Conservation (phyloP, 768 basidiomycete species). For the Naganishia antarctica region DNA sequence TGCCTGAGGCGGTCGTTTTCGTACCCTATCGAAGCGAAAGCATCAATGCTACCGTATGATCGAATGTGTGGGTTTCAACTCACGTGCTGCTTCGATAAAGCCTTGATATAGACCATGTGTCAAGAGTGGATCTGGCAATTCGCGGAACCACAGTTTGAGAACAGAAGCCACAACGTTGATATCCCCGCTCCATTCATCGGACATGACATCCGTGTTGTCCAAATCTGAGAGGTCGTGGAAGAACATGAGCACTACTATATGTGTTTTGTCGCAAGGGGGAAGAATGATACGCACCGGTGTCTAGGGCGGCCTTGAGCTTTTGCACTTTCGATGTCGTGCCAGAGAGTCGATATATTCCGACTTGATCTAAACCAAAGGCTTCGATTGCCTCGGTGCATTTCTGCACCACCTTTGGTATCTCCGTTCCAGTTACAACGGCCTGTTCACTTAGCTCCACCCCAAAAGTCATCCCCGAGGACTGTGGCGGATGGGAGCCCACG, state of each 20-base stretch:
- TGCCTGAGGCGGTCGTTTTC: conserved; percentile 93
- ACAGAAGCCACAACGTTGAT: conserved; percentile 95
- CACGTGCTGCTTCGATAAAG: conserved; percentile 92
- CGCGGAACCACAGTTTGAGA: conserved; percentile 91
- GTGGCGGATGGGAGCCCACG: neutral
- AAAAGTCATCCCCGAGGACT: conserved; percentile 59
- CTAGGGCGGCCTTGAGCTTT: conserved; percentile 72
- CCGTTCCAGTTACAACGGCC: conserved; percentile 81
- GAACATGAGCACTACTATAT: neutral
- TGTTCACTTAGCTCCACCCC: conserved; percentile 89
- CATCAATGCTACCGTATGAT: neutral
- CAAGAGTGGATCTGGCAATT: conserved; percentile 87
- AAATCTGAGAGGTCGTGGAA: conserved; percentile 56
- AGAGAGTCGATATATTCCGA: conserved; percentile 90
- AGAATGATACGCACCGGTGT: conserved; percentile 61
- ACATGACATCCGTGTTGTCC: conserved; percentile 77
- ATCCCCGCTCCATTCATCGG: conserved; percentile 84
- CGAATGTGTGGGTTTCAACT: neutral
- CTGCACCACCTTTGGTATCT: conserved; percentile 78
- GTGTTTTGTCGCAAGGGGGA: neutral
- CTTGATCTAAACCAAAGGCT: conserved; percentile 71
- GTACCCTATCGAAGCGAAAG: conserved; percentile 38
- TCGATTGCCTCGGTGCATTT: conserved; percentile 92
- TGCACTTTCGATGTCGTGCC: conserved; percentile 84
- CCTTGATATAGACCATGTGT: conserved; percentile 78